Evolutionary conservation across 306 rosid genomes (phyloP).

Genomic region (Cotoneaster glaucophyllus): DNA sequence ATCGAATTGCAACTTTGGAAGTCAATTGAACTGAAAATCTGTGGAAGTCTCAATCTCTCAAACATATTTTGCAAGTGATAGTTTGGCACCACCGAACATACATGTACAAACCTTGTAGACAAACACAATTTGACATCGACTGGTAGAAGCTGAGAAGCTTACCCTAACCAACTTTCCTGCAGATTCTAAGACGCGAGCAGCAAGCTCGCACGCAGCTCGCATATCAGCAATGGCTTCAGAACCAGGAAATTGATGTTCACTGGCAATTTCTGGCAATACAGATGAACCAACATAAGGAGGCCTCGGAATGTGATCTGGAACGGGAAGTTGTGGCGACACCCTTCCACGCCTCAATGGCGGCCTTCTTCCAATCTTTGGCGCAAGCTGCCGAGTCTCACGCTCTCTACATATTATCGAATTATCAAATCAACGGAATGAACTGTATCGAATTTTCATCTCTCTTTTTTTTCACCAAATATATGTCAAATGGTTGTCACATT

Average conservation of each 20-base stretch:
- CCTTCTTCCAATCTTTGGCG: slow-evolving; percentile 33
- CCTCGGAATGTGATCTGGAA: slow-evolving; percentile 75
- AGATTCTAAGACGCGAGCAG: slow-evolving; percentile 76
- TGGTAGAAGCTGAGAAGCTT: slow-evolving; percentile 26
- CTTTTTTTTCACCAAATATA: neutral
- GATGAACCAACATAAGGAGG: slow-evolving; percentile 81
- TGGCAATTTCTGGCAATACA: slow-evolving; percentile 65
- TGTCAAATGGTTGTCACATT: neutral
- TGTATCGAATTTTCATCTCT: neutral
- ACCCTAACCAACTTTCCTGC: slow-evolving; percentile 93
- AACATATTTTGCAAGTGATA: neutral
- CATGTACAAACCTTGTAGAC: neutral
- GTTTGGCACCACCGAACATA: neutral
- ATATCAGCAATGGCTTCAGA: slow-evolving; percentile 62
- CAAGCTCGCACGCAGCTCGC: slow-evolving; percentile 91
- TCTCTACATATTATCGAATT: slow-evolving; percentile 43
- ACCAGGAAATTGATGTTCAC: slow-evolving; percentile 69
- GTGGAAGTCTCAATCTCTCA: neutral
- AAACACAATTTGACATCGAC: neutral
- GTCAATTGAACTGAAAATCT: neutral
- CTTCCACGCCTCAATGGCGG: slow-evolving; percentile 72
- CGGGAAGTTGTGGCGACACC: slow-evolving; percentile 71
- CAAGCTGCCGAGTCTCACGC: slow-evolving; percentile 41
- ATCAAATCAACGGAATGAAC: neutral
- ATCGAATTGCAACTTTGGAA: neutral